Base-by-base conservation (phyloP, 768 basidiomycete species). In the Mycena olivaceomarginata region DNA sequence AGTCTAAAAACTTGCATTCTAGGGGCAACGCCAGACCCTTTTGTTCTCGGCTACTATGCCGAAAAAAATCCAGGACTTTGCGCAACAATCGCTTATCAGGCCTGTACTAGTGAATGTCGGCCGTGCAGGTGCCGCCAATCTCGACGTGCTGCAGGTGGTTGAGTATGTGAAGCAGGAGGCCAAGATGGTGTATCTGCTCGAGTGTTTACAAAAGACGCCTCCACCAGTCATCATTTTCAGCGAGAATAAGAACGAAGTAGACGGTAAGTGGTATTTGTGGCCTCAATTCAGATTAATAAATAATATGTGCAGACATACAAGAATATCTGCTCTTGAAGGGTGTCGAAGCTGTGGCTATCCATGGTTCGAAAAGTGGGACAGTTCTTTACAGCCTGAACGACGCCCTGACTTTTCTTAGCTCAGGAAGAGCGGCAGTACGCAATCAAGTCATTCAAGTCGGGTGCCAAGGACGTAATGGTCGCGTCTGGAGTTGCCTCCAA, bases 201-300 rank as follows among this genome's bases (percentile, higher is more conserved):
- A 99, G 85, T 99, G 98, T 84, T 85, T 99, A 77, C 98, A 99
- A 84, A 99, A 99, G 88, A 99, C 98, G 0, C 94, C 98, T 0
- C 98, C 98, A 9, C 98, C 98, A 2, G 97, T 98, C 65, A 98
- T 99, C 85, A 92, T 99, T 73, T 99, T 99, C 85, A 97, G 95
- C 79, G 98, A 99, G 84, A 99, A 98, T 88, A 99, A 99, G 90
- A 99, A 99, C 83, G 98, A 99, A 84, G 98, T 99, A n/a, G 98
- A 99, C 82, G 98, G 97, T 97, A 79, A 81, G 91, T 77, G 39
- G 18, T 3, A 4, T 45, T 69, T 15, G 22, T 31, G 6, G 25
- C 12, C 51, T 74, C 60, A 10, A 66, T 53, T 64, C 48, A 15
- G 72, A 75, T 64, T 72, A 68, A 48, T 22, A 10, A 31, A 68